phyloP scores from a whole-genome alignment of 495 filamentous ascomycete species.

The Xylaria cubensis region DNA sequence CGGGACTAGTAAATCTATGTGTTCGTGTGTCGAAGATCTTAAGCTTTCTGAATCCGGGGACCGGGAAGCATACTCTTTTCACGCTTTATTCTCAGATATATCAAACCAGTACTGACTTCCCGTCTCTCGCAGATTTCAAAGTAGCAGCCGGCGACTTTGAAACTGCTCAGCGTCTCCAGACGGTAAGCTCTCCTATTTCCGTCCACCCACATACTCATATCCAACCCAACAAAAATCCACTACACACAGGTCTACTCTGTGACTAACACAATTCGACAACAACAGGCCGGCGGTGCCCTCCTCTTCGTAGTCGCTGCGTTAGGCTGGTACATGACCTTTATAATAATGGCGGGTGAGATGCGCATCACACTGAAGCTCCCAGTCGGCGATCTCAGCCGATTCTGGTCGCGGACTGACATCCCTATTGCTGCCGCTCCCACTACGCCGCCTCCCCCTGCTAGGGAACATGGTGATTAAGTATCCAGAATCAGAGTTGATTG shows the following conservation, averaged over 20 bases:
- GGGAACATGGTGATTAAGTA: slow-evolving; percentile 17
- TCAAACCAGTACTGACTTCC: not conserved
- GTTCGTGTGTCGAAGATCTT: no score
- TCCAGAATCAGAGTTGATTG: no score
- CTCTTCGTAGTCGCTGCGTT: slow-evolving; percentile 58
- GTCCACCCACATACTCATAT: not conserved
- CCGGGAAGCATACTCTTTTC: no score
- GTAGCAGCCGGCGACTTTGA: slow-evolving; percentile 53
- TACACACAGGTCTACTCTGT: not conserved
- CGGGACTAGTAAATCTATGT: no score
- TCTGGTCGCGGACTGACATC: slow-evolving; percentile 59
- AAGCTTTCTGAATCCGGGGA: no score
- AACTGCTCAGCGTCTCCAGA: slow-evolving; percentile 52
- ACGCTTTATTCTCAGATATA: not conserved
- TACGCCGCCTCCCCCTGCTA: not conserved
- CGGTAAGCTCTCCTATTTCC: slow-evolving; percentile 39
- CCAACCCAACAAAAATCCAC: not conserved
- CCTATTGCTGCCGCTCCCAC: slow-evolving; percentile 37
- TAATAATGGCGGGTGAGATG: slow-evolving; percentile 64
- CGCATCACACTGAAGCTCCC: slow-evolving; percentile 59
- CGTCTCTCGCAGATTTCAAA: slow-evolving; percentile 49
- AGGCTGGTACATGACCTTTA: slow-evolving; percentile 63
- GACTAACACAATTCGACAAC: slow-evolving; percentile 21
- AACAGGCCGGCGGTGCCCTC: slow-evolving; percentile 54
- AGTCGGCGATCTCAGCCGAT: slow-evolving; percentile 60